These are phyloP conservation scores for Salix dunnii DNA, from an alignment of 345 rosid species.

Conservation along the genomic window DNA sequence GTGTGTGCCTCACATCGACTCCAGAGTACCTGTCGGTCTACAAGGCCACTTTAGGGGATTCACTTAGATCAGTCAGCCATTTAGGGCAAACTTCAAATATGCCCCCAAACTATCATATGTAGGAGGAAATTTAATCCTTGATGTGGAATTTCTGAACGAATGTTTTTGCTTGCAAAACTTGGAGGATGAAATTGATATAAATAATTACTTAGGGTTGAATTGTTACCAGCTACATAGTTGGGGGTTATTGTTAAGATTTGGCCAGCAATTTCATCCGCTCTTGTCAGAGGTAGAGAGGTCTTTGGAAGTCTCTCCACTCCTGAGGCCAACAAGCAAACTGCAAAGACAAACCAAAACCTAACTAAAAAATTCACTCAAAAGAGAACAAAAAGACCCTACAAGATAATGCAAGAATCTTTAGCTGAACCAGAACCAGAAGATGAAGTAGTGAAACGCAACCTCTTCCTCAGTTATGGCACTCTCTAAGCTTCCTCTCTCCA, in stretches of 20 bases:
- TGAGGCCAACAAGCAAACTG: slow-evolving; percentile 15
- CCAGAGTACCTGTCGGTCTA: slow-evolving; percentile 13
- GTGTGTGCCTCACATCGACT: background rate
- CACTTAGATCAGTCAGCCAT: background rate
- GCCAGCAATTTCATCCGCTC: background rate
- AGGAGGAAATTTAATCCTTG: too few relatives aligned
- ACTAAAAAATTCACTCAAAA: background rate
- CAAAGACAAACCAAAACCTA: slow-evolving; percentile 12
- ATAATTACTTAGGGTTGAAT: background rate
- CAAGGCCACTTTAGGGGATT: slow-evolving; percentile 20
- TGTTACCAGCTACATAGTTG: background rate
- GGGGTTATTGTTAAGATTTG: background rate
- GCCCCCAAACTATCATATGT: background rate
- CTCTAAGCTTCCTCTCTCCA: slow-evolving; percentile 35
- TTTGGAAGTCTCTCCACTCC: background rate
- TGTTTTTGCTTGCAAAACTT: background rate
- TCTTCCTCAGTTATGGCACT: slow-evolving; percentile 57
- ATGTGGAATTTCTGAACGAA: too few relatives aligned
- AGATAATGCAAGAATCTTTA: slow-evolving; percentile 71
- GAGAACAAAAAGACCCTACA: slow-evolving; percentile 1
- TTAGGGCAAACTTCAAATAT: background rate
- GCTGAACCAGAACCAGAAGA: slow-evolving; percentile 46
- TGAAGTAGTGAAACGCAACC: slow-evolving; percentile 33
- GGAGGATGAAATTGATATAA: background rate
- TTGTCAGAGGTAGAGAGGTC: slow-evolving; percentile 3